phyloP scores from a whole-genome alignment of 2,329 filamentous ascomycete genomes.

The Colletotrichum liaoningense region DNA sequence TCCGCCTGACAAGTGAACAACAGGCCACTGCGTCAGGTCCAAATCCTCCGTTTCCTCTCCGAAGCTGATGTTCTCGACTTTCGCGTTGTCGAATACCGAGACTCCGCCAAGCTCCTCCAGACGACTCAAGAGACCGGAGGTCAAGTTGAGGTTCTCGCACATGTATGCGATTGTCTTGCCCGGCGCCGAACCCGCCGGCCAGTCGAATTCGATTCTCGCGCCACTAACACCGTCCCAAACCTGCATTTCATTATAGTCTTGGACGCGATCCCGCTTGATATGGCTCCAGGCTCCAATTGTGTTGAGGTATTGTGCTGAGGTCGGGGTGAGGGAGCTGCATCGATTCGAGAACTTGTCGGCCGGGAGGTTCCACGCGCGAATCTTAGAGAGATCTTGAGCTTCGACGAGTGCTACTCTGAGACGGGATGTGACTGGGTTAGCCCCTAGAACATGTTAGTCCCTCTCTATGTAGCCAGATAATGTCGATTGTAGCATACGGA shows the following conservation, averaged over 20 bases:
- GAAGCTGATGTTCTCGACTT: slow-evolving; percentile 82
- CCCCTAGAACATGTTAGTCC: slow-evolving; percentile 61
- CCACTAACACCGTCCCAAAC: slow-evolving; percentile 96
- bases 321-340: slow-evolving; percentile 93
- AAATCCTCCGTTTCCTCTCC: slow-evolving; percentile 76
- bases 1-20: slow-evolving; percentile 78
- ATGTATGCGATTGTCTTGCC: slow-evolving; percentile 88
- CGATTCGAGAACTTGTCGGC: slow-evolving; percentile 86
- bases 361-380: slow-evolving; percentile 74
- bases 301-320: slow-evolving; percentile 85
- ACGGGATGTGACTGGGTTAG: slow-evolving; percentile 78
- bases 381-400: slow-evolving; percentile 82
- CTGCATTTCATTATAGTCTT: slow-evolving; percentile 95
- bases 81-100: slow-evolving; percentile 79
- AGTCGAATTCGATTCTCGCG: slow-evolving; percentile 90
- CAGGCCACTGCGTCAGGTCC: slow-evolving; percentile 88
- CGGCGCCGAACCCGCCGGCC: slow-evolving; percentile 62
- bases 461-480: background rate
- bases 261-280: slow-evolving; percentile 77
- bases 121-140: slow-evolving; percentile 78
- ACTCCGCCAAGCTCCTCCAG: slow-evolving; percentile 77
- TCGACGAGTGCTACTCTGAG: slow-evolving; percentile 92
- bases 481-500: slow-evolving; percentile 65
- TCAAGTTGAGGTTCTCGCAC: slow-evolving; percentile 94
- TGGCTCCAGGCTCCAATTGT: slow-evolving; percentile 88